Evolutionary conservation across 148 eudicot genomes (phyloP), one percentile per base, ranked within the genome.

Genomic region (Limonium bicolor): DNA sequence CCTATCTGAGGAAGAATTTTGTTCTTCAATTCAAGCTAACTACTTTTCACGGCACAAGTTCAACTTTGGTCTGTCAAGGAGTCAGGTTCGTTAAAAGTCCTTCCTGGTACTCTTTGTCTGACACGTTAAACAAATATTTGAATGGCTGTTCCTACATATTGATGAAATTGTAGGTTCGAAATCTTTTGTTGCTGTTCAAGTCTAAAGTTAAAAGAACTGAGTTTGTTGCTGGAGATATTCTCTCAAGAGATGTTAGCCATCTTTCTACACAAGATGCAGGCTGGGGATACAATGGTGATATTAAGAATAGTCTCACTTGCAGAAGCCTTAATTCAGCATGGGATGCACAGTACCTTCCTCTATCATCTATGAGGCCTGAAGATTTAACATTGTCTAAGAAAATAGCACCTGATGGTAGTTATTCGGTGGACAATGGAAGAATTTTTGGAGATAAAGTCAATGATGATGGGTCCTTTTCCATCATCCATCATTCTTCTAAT

Each of bases 1-100:
- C 38, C 61, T 76, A 46, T 50, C 55, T 29, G 72, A 71, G 52
- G 32, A 22, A 38, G 71, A 37, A 43, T 76, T 76, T 29, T 43
- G 59, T 48, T 58, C 38, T 51, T 74, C 66, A 18, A 76, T 76
- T 18, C 45, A 11, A 47, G 74, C 71, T 14, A 76, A 76, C 31
- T 71, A 67, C 53, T 67, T 21, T 49, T 9, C 66, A 34, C 24
- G 27, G 6, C 23, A 48, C 22, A 67, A 67, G 36, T 70, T 75
- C 54, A 36, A 61, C 15, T 60, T 75, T 51, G 77, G 82, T 11
- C 52, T 75, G 54, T 56, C 73, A 10, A 26, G 48, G 36, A 51
- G 50, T 46, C 82, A 75, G 68, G 82, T 75, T 49, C 23, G 24
- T 27, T 27, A 23, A 6, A 16, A 31, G n/a, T n/a, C n/a, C n/a